Evolutionary conservation across 352 stramenopile species (phyloP).

Genomic region (Thraustochytrium sp.): DNA sequence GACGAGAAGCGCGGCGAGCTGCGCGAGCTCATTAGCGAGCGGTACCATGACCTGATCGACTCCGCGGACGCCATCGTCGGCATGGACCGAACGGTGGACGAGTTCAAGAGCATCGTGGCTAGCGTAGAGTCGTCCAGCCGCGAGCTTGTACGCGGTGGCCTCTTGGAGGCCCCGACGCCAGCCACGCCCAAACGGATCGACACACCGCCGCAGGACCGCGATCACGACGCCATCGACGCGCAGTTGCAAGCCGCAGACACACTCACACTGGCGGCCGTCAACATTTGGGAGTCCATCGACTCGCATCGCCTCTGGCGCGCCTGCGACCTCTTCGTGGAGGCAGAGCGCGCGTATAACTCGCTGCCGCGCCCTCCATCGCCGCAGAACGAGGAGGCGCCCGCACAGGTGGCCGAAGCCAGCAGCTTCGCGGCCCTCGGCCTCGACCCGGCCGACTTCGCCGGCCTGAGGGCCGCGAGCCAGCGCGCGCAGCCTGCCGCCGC

Average conservation of each 20-base stretch:
- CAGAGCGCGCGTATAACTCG: background rate
- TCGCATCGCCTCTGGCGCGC: background rate
- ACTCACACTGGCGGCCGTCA: constrained; percentile 5
- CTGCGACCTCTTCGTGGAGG: constrained; percentile 17
- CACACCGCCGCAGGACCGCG: no score
- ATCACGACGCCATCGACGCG: background rate
- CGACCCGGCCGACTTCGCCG: background rate
- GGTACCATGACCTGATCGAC: constrained; percentile 41
- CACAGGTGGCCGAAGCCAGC: background rate
- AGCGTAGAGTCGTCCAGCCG: background rate
- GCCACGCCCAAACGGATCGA: background rate
- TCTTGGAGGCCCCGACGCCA: background rate
- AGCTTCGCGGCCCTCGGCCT: background rate
- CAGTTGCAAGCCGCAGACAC: background rate
- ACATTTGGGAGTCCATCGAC: constrained; percentile 35
- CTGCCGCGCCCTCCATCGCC: no score
- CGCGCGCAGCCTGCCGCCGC: background rate
- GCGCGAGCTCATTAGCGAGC: constrained; percentile 6
- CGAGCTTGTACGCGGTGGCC: background rate
- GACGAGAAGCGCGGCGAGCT: constrained; percentile 32
- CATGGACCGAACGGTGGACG: constrained; percentile 34
- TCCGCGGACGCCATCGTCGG: constrained; percentile 34
- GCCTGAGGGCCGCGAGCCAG: background rate
- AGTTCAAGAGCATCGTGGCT: constrained; percentile 23
- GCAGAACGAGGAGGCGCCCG: background rate